A percentile compares a stretch with the other conserved stretches of the same genome.
Evolutionary conservation across 345 rosid genomes (phyloP).

Genomic region (Luvunga scandens): DNA sequence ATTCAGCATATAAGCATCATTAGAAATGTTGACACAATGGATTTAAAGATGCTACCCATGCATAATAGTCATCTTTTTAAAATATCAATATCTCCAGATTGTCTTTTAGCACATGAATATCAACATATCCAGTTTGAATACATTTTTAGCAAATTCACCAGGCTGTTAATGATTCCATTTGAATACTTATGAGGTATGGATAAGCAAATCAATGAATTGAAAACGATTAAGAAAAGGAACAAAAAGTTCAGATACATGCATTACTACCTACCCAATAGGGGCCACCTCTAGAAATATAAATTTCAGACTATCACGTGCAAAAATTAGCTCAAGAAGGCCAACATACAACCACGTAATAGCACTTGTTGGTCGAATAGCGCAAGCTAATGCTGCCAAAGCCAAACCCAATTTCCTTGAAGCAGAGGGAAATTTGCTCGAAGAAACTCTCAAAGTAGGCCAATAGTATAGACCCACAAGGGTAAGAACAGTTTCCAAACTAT

Average conservation of each 20-base stretch:
- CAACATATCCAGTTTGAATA: neutral
- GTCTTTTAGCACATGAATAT: neutral
- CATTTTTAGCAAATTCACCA: neutral
- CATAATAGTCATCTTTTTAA: neutral
- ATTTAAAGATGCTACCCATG: neutral
- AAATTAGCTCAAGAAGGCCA: conserved; percentile 71
- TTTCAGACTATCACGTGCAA: conserved; percentile 46
- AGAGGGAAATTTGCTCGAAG: conserved; percentile 37
- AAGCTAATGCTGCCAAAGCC: conserved; percentile 74
- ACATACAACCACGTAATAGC: conserved; percentile 84
- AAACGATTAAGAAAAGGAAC: neutral
- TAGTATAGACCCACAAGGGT: conserved; percentile 74
- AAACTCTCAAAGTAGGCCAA: conserved; percentile 78
- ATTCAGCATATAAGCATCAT: neutral
- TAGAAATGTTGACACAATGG: neutral
- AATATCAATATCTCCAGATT: neutral
- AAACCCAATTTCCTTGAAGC: conserved; percentile 71
- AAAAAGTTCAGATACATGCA: neutral
- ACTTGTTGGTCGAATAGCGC: conserved; percentile 90
- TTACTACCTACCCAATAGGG: conserved; percentile 71
- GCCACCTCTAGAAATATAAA: conserved; percentile 62
- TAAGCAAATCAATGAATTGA: neutral
- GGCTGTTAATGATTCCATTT: neutral
- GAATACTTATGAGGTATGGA: neutral
- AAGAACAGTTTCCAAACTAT: conserved; percentile 88